These are phyloP conservation scores for Apostasia shenzhenica DNA, from an alignment of 106 monocot species.

Conservation along the genomic window DNA sequence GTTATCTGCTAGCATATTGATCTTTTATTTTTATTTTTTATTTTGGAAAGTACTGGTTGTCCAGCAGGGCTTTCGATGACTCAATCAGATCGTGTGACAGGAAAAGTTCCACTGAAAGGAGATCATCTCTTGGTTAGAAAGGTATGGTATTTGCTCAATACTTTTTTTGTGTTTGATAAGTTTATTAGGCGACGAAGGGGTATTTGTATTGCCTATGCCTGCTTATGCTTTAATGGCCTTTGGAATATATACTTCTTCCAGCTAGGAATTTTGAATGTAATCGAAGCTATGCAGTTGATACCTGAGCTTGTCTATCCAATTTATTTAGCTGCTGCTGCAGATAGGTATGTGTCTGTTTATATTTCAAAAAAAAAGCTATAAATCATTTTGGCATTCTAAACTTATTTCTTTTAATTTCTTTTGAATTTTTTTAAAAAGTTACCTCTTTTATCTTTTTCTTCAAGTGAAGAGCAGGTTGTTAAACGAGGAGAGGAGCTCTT, in stretches of 20 bases:
- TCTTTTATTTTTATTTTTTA: slow-evolving; percentile 6
- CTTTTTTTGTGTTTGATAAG: not conserved
- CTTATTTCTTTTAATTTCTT: not conserved
- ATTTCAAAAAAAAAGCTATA: not conserved
- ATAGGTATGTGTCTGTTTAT: slow-evolving; percentile 40
- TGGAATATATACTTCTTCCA: slow-evolving; percentile 15
- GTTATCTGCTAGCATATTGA: not conserved
- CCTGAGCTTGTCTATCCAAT: slow-evolving; percentile 68
- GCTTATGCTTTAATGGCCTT: not conserved
- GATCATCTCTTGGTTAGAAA: slow-evolving; percentile 65
- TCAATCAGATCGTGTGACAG: slow-evolving; percentile 75
- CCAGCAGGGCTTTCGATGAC: slow-evolving; percentile 67
- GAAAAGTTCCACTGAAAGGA: slow-evolving; percentile 68
- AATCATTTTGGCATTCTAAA: not conserved
- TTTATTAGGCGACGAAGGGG: not conserved
- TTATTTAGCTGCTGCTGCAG: slow-evolving; percentile 74
- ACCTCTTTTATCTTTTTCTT: slow-evolving; percentile 7
- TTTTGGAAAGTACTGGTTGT: slow-evolving; percentile 35
- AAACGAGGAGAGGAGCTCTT: slow-evolving; percentile 71
- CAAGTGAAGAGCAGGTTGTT: slow-evolving; percentile 53
- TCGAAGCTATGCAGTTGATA: slow-evolving; percentile 71
- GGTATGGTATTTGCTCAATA: slow-evolving; percentile 25
- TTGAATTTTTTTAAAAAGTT: not conserved
- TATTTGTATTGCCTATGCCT: not conserved
- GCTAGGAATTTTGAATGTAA: slow-evolving; percentile 86